These are phyloP conservation scores for Fonsecaea pedrosoi DNA, from an alignment of 2,329 filamentous ascomycete genomes.

Conservation along the genomic window DNA sequence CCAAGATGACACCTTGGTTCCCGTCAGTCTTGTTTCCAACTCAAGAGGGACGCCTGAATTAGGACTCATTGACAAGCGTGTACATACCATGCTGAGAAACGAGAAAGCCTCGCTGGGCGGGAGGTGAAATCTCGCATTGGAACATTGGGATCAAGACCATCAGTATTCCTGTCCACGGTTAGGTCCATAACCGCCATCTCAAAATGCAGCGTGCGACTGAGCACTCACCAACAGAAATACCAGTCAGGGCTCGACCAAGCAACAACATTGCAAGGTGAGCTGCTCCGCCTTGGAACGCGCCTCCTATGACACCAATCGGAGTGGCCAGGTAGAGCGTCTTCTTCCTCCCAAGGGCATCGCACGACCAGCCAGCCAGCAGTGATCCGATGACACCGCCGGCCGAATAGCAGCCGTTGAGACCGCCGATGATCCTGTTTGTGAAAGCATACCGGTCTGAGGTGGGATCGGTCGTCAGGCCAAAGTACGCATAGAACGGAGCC, in stretches of 20 bases:
- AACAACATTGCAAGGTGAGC: constrained; percentile 29
- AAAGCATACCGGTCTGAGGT: constrained; percentile 12
- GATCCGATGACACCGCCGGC: constrained; percentile 49
- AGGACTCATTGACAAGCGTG: too few species aligned
- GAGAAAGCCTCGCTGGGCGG: constrained; percentile 22
- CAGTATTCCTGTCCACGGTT: neutral
- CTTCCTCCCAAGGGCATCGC: constrained; percentile 5
- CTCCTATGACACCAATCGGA: constrained; percentile 23
- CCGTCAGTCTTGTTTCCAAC: too few species aligned
- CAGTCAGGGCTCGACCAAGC: constrained; percentile 17
- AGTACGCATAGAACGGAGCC: constrained; percentile 44
- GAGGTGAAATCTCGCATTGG: constrained; percentile 26
- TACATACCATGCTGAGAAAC: constrained; percentile 19
- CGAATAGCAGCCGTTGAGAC: constrained; percentile 47
- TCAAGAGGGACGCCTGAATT: too few species aligned
- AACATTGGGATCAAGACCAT: constrained; percentile 17
- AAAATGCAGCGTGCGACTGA: too few species aligned
- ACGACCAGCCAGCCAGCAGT: constrained; percentile 39
- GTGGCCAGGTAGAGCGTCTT: constrained; percentile 45
- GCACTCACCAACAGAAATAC: constrained; percentile 7
- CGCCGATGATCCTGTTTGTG: constrained; percentile 49
- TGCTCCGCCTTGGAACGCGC: constrained; percentile 19
- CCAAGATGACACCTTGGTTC: constrained; percentile 5
- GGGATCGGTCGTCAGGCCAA: constrained; percentile 47
- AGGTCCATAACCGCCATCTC: too few species aligned